Evolutionary conservation across 2,329 filamentous ascomycete species (phyloP), one percentile per base, ranked within the genome.

Genomic region (Trichoderma citrinoviride): DNA sequence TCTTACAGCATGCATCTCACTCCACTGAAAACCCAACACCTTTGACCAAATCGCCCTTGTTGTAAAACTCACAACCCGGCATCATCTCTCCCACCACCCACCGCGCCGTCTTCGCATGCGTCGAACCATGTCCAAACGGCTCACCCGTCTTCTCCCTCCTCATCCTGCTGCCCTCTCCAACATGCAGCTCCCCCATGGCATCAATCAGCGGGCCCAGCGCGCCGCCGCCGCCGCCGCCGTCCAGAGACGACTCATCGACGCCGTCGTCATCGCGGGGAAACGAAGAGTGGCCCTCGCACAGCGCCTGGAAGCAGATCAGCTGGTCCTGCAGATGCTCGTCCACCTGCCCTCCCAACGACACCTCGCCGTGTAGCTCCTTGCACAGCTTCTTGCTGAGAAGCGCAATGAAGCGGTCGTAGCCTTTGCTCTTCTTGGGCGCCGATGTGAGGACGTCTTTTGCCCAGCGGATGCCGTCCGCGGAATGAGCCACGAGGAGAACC

Each of bases 241-340:
- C 53, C 27, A 21, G 15, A 5, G 61, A 46, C 1, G 61, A 46
- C 1, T 47, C 52, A 3, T 70, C 68, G 7, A 64, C 69, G 7
- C 70, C 65, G 8, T 57, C 25, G 1, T 68, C 70, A 40, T 71
- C 69, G 58, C 77, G 70, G 12, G 76, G 78, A 65, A 85, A 82
- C 3, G 77, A 81, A 12, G 85, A 85, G 57, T 72, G 76, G 0
- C 83, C 85, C 14, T 81, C 77, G 1, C 84, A 82, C 10, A 89
- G 75, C 4, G 83, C 83, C 72, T 89, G 86, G 69, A 87, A 87
- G 19, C 85, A 77, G 3, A 88, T 76, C 25, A 89, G 70, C 72
- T 89, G 86, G 72, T 88, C 87, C 73, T 88, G 85, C 15, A 88
- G 76, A 70, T 82, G 80, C 68, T 83, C 78, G 67, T 89, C 86